phyloP scores from a whole-genome alignment of 148 eudicot species.

The Silene latifolia region DNA sequence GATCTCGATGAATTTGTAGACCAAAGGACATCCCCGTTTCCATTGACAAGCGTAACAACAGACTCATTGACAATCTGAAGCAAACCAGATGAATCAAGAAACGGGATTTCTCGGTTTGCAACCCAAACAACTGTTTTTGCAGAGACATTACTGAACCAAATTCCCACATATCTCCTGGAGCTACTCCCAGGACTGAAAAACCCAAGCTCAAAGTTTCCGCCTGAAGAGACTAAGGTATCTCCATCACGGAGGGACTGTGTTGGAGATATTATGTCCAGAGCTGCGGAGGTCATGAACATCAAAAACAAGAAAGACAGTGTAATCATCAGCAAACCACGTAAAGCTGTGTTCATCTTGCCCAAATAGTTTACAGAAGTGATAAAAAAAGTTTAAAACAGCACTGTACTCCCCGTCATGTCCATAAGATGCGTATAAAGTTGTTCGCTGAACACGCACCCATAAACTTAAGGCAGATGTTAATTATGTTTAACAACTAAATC shows the following conservation, averaged over 20 bases:
- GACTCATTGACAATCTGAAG: constrained; percentile 13
- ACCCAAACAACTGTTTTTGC: constrained; percentile 11
- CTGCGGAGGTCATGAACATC: neutral
- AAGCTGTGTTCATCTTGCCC: neutral
- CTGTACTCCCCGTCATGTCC: no score
- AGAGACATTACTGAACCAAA: constrained; percentile 20
- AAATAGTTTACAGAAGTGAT: no score
- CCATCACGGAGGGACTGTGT: constrained; percentile 3
- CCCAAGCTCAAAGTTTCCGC: constrained; percentile 22
- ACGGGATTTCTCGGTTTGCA: constrained; percentile 15
- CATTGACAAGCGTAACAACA: constrained; percentile 6
- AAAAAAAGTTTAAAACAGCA: no score
- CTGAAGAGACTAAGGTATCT: constrained; percentile 16
- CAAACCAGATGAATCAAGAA: constrained; percentile 14
- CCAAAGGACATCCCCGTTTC: constrained; percentile 13
- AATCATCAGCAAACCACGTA: neutral
- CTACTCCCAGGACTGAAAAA: constrained; percentile 21
- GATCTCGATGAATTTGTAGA: constrained; percentile 19
- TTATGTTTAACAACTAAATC: no score
- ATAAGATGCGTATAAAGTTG: no score
- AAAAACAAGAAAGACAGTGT: neutral
- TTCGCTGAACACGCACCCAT: no score
- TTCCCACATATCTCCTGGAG: constrained; percentile 12
- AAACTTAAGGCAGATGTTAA: no score
- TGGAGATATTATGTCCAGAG: neutral